A percentile compares a stretch with the other conserved stretches of the same genome.
Evolutionary conservation across 1,139 yeast species (phyloP).

Genomic region (Hemisphaericaspora lyxosophila): DNA sequence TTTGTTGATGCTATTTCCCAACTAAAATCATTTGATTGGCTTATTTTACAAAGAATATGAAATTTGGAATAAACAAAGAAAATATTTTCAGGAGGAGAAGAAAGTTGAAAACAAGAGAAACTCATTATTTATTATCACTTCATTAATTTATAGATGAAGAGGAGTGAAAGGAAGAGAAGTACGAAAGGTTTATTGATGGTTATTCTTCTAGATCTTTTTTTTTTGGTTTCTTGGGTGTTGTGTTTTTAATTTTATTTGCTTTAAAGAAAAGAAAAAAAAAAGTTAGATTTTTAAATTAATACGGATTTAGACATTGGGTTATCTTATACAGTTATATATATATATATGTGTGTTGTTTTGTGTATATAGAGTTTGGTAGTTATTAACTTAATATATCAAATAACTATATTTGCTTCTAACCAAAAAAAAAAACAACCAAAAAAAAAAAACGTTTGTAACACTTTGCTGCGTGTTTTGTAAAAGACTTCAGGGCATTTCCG

Average conservation of each 20-base stretch:
- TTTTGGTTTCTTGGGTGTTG: constrained; percentile 24
- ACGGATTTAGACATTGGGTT: constrained; percentile 45
- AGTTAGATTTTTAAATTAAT: constrained; percentile 12
- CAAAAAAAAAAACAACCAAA: too few species aligned
- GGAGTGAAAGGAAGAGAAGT: neutral
- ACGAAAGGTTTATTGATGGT: neutral
- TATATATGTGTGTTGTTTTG: constrained; percentile 13
- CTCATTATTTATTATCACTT: neutral
- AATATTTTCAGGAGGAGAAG: neutral
- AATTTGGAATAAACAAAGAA: neutral
- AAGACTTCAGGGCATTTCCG: too few species aligned
- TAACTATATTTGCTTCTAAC: too few species aligned
- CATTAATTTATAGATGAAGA: neutral
- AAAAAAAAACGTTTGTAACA: too few species aligned
- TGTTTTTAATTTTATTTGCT: constrained; percentile 13
- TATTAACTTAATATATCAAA: constrained; percentile 2
- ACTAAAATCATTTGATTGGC: neutral
- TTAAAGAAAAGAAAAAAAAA: neutral
- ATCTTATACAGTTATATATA: constrained; percentile 23
- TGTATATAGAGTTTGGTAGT: constrained; percentile 1
- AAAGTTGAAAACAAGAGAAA: neutral
- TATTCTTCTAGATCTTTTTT: constrained; percentile 17
- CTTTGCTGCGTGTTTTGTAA: too few species aligned
- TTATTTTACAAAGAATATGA: neutral
- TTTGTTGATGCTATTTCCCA: neutral